Base-by-base conservation (phyloP, 768 basidiomycete species). In the Pisolithus orientalis region DNA sequence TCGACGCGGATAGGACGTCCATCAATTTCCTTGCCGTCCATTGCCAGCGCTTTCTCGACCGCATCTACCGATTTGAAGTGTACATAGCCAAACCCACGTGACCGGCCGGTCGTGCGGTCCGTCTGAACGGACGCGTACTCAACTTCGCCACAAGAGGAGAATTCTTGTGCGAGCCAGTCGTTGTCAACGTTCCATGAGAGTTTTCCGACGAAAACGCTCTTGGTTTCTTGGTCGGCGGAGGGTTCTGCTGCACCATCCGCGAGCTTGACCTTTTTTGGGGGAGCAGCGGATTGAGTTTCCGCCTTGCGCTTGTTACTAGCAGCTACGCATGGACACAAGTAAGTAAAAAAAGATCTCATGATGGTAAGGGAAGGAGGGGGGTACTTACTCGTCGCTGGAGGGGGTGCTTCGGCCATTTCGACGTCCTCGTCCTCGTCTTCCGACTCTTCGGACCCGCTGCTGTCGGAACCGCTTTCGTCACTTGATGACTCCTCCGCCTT, bases 141-240 rank as follows among this genome's bases (percentile, higher is more conserved):
- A 61, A 99, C 82, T 72, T 94, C 90, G 47, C 96, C 96, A 61
- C 85, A 94, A 50, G 78, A 75, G 31, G 85, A 83, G 58, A 99
- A 97, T 69, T 97, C 95, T 67, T 85, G 79, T 46, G 86, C 82
- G 56, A 98, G 84, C 78, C 92, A 90, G 70, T 97, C 95, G 66
- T 91, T 88, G 75, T 97, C 95, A 56, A 98, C 87, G 67, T 89
- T 90, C 94, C 94, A 99, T 11, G 92, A 94, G 43, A 99, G 79
- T 53, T 81, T 80, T 50, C 95, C 95, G 58, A 99, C 92, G 64
- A 94, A 98, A 60, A 97, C 79, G 38, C 87, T 84, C 62, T 76
- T 84, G 14, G 75, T 74, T 52, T 83, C 77, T 57, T 80, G 77
- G 9, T 28, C 39, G 0, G 59, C 72, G 28, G 58, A 62, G 5